Conservation (phyloP, 2,329 filamentous ascomycete species). For the Botrytis sinoallii region DNA sequence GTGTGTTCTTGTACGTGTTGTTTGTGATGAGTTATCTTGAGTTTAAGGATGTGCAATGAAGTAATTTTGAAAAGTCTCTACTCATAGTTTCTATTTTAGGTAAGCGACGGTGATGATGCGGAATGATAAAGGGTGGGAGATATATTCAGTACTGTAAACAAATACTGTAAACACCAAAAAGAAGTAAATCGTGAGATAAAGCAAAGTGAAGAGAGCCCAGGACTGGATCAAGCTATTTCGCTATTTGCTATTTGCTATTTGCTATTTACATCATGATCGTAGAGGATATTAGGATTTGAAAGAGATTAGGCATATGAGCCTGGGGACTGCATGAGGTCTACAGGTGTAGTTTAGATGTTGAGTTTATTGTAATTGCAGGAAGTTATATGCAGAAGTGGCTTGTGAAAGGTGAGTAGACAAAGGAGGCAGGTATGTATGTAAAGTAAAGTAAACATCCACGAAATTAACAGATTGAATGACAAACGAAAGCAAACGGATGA, state of each 20-base stretch:
- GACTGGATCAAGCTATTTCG: not conserved
- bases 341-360: not conserved
- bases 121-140: rapidly evolving
- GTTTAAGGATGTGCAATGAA: not conserved
- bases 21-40: not conserved
- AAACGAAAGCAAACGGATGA: not conserved
- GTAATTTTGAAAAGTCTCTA: too few species aligned
- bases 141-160: not conserved
- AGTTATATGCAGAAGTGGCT: not conserved
- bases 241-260: not conserved
- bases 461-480: not conserved
- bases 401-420: not conserved
- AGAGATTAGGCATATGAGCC: not conserved
- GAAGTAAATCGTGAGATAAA: not conserved
- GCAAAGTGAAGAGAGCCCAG: not conserved
- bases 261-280: not conserved
- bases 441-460: not conserved
- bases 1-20: not conserved
- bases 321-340: not conserved
- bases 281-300: not conserved
- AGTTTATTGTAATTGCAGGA: not conserved
- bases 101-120: not conserved
- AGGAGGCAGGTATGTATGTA: not conserved
- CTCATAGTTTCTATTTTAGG: not conserved
- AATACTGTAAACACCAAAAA: not conserved